Percentiles rank a stretch among this genome's conserved stretches.
These are phyloP conservation scores for Malassezia caprae DNA, from an alignment of 1,284 basidiomycete genomes.

Conservation along the genomic window DNA sequence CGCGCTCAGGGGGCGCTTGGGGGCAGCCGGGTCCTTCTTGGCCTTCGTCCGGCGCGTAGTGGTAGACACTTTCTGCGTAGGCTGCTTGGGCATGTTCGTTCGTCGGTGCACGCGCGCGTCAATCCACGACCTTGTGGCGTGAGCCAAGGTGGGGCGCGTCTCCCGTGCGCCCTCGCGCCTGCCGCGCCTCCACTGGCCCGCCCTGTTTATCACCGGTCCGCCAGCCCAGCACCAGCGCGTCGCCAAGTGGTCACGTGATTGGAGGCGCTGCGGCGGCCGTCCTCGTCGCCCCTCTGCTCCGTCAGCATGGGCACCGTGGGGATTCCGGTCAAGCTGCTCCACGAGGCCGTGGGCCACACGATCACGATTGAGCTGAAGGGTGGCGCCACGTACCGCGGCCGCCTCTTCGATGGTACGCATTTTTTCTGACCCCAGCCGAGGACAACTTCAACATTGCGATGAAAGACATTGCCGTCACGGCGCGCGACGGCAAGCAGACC, in stretches of 20 bases:
- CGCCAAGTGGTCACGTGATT: background rate
- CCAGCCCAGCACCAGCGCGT: background rate
- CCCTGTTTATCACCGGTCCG: conserved; percentile 1
- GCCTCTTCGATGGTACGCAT: conserved; percentile 66
- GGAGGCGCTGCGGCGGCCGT: background rate
- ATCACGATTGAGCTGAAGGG: conserved; percentile 97
- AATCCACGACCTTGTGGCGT: background rate
- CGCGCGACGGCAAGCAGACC: conserved; percentile 94
- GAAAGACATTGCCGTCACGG: conserved; percentile 93
- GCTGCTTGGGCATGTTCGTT: conserved; percentile 33
- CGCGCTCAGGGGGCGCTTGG: conserved; percentile 81
- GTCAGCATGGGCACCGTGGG: conserved; percentile 40
- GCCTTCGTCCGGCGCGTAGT: conserved; percentile 32
- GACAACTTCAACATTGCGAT: conserved; percentile 95
- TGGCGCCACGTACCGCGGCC: conserved; percentile 90
- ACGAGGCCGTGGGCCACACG: conserved; percentile 71
- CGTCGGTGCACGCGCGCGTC: no score
- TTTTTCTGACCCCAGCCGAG: conserved; percentile 60
- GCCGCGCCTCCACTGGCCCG: conserved; percentile 6
- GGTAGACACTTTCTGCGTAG: conserved; percentile 36
- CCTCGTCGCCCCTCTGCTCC: background rate
- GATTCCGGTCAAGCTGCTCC: conserved; percentile 49
- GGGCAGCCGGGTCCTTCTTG: conserved; percentile 61
- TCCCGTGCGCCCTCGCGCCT: conserved; percentile 1
- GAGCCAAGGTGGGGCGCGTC: background rate